A percentile compares a stretch with the other conserved stretches of the same genome.
These are phyloP conservation scores for Albifimbria verrucaria DNA, from an alignment of 2,329 filamentous ascomycete species.

Conservation along the genomic window DNA sequence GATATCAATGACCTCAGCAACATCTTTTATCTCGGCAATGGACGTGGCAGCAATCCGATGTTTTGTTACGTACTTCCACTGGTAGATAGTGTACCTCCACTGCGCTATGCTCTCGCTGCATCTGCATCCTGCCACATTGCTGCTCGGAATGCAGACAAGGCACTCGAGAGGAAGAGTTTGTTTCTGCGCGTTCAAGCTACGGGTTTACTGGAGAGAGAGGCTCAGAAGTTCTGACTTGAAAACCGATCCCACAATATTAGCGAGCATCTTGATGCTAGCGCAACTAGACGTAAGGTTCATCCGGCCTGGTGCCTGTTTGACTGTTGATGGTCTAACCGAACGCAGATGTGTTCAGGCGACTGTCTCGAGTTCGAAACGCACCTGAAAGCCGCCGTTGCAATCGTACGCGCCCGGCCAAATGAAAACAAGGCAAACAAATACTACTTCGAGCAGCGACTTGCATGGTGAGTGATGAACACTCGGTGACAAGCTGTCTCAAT, in stretches of 20 bases:
- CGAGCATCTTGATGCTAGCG: constrained; percentile 5
- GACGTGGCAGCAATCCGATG: constrained; percentile 1
- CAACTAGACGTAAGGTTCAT: constrained; percentile 4
- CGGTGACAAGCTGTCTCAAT: not conserved
- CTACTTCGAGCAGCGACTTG: constrained; percentile 6
- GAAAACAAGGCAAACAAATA: constrained; percentile 1
- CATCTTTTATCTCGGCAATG: constrained; percentile 6
- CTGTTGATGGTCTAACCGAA: not conserved
- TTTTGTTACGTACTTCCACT: constrained; percentile 5
- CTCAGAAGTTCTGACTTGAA: not conserved
- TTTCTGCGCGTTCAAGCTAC: constrained; percentile 3
- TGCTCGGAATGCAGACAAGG: not conserved
- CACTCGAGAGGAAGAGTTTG: constrained; percentile 3
- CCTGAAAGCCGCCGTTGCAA: constrained; percentile 1
- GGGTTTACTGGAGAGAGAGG: not conserved
- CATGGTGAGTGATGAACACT: constrained; percentile 1
- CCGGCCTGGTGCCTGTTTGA: too few species aligned
- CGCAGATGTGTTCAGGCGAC: constrained; percentile 7
- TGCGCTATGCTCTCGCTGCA: constrained; percentile 3
- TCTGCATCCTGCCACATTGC: constrained; percentile 4
- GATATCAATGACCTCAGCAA: constrained; percentile 6
- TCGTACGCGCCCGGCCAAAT: not conserved
- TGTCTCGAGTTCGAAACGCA: constrained; percentile 5
- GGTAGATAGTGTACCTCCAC: constrained; percentile 2
- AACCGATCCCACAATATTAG: not conserved